Evolutionary conservation across 208 protist genomes (phyloP), one percentile per base, ranked within the genome.

Genomic region (Leishmania guyanensis): DNA sequence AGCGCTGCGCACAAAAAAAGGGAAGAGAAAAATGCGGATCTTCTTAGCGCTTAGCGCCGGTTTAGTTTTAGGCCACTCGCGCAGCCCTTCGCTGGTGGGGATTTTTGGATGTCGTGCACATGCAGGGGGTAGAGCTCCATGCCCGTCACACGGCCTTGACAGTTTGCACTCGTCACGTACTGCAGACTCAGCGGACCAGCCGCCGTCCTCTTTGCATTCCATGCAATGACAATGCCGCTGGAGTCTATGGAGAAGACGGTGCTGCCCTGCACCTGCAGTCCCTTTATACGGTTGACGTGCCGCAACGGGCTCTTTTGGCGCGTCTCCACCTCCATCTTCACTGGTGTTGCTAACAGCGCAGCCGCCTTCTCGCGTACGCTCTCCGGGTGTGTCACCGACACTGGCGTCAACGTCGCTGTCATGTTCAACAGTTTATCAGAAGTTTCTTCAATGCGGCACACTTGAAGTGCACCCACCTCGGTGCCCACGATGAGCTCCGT

Each of bases 161-260:
- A 96, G 80, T 96, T 96, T 17, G 91, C 93, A 54, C 91, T 94
- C 22, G 84, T 88, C 43, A 92, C 75, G 78, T 91, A 94, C 29
- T 62, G 22, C 56, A 94, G 81, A n/a, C 48, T 36, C 51, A 76
- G 50, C 43, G 16, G 53, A 29, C 3, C 73, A 0, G 10, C 77
- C 6, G 14, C 50, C 26, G 62, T 43, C 0, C 0, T 17, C 50
- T 36, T 36, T 5, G 80, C 78, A 22, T 75, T 69, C 90, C 89
- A 93, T 12, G 88, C 86, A 16, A 94, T 83, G 4, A 93, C 85
- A 20, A 90, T 84, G 0, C 91, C 93, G 39, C 84, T 88, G 20
- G 91, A 87, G 75, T 96, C 93, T 3, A 92, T 58, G 17, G 90
- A 90, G 79, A 94, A 94, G 29, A 94, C 53, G 17, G 86, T 91